phyloP scores from a whole-genome alignment of 768 basidiomycete species.

The Gautieria morchelliformis region DNA sequence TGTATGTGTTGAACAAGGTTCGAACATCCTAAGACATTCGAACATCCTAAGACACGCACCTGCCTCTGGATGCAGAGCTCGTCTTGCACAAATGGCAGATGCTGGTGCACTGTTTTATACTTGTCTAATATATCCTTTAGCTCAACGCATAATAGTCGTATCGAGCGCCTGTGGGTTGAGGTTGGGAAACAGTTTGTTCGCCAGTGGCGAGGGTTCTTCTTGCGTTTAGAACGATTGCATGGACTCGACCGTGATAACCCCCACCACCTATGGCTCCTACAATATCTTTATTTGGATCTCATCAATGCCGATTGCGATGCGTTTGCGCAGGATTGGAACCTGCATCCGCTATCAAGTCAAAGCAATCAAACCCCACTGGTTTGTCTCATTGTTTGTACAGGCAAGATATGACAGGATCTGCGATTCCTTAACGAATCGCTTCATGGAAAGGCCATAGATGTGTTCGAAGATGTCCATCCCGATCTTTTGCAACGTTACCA shows the following conservation, averaged over 20 bases:
- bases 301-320: constrained; percentile 13
- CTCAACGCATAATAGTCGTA: constrained; percentile 13
- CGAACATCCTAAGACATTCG: too few species aligned
- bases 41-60: neutral
- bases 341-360: constrained; percentile 11
- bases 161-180: constrained; percentile 13
- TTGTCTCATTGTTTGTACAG: neutral
- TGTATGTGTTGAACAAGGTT: constrained; percentile 89
- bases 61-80: too few species aligned
- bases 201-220: too few species aligned
- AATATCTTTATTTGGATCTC: constrained; percentile 11
- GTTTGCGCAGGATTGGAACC: constrained; percentile 15
- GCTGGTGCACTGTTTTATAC: neutral
- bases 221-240: constrained; percentile 10
- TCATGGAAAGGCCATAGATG: constrained; percentile 13
- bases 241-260: constrained; percentile 7
- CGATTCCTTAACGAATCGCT: constrained; percentile 12
- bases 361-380: neutral
- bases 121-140: constrained; percentile 7
- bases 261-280: too few species aligned
- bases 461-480: constrained; percentile 3
- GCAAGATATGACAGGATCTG: too few species aligned
- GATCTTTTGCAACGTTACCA: too few species aligned
- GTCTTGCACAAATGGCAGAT: too few species aligned
- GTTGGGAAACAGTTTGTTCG: constrained; percentile 13